These are phyloP conservation scores for Besnoitia besnoiti DNA, from an alignment of 169 alveolate genomes.

Conservation along the genomic window DNA sequence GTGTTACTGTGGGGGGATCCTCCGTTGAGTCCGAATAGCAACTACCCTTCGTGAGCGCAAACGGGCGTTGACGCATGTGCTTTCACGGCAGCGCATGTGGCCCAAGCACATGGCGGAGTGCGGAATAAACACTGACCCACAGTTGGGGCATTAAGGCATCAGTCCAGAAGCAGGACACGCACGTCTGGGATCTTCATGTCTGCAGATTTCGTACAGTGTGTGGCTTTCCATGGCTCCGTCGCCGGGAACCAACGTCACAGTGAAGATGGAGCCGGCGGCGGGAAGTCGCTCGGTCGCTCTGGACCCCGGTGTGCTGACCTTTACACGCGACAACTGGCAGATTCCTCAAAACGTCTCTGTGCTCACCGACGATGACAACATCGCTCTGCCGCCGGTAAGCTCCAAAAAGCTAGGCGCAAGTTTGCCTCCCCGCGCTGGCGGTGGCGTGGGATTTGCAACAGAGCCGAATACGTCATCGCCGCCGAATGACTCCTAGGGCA, in stretches of 20 bases:
- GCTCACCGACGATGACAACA: background rate
- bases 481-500: no score
- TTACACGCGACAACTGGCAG: background rate
- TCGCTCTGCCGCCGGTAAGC: background rate
- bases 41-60: no score
- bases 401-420: no score
- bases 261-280: background rate
- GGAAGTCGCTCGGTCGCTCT: background rate
- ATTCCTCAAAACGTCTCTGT: background rate
- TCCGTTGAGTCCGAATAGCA: no score
- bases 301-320: background rate
- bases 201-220: background rate
- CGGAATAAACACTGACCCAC: no score
- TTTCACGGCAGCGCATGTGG: no score
- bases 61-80: no score
- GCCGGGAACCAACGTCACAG: background rate
- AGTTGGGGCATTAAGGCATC: background rate
- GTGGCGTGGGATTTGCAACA: no score
- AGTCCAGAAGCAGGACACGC: background rate
- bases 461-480: no score
- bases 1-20: no score
- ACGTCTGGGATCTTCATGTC: background rate
- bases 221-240: conserved; percentile 3
- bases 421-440: no score
- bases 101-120: no score